These are phyloP conservation scores for Mortierella sp. DNA, from an alignment of 371 early-diverging fungal genomes.

Conservation along the genomic window DNA sequence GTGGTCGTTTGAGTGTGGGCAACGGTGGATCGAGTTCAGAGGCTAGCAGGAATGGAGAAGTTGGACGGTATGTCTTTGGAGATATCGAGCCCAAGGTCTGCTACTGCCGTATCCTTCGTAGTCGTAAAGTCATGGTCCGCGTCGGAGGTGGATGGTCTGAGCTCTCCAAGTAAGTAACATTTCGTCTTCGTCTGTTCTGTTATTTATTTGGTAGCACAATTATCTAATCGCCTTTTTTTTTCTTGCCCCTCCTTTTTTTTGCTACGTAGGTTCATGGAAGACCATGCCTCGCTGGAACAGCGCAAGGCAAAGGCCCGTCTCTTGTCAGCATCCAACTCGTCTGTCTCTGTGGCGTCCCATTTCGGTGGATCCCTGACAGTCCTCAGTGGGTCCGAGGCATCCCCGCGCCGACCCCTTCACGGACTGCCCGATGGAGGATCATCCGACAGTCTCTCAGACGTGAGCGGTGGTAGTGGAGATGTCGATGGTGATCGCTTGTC, in stretches of 20 bases:
- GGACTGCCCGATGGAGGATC: constrained; percentile 11
- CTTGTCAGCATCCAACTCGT: constrained; percentile 47
- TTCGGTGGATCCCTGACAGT: constrained; percentile 29
- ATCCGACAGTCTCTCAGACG: constrained; percentile 42
- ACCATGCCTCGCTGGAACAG: constrained; percentile 52
- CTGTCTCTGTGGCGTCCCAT: constrained; percentile 40
- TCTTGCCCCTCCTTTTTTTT: not conserved
- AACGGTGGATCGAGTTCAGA: constrained; percentile 28
- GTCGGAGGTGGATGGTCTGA: constrained; percentile 86
- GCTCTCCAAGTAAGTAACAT: constrained; percentile 68
- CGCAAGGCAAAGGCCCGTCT: constrained; percentile 37
- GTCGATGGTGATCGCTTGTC: not conserved
- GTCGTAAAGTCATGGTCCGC: constrained; percentile 82
- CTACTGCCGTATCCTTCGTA: constrained; percentile 77
- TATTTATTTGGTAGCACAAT: not conserved
- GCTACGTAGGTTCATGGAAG: constrained; percentile 45
- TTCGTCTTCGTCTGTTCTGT: not conserved
- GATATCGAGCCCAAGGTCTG: constrained; percentile 78
- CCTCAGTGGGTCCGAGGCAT: constrained; percentile 28
- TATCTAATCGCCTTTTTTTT: not conserved
- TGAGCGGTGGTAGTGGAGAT: constrained; percentile 22
- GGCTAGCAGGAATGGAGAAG: constrained; percentile 61
- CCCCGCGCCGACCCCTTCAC: not conserved
- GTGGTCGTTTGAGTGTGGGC: constrained; percentile 15
- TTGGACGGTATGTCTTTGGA: constrained; percentile 81